Base-by-base conservation (phyloP, 768 basidiomycete species). In the Kwoniella dendrophila region DNA sequence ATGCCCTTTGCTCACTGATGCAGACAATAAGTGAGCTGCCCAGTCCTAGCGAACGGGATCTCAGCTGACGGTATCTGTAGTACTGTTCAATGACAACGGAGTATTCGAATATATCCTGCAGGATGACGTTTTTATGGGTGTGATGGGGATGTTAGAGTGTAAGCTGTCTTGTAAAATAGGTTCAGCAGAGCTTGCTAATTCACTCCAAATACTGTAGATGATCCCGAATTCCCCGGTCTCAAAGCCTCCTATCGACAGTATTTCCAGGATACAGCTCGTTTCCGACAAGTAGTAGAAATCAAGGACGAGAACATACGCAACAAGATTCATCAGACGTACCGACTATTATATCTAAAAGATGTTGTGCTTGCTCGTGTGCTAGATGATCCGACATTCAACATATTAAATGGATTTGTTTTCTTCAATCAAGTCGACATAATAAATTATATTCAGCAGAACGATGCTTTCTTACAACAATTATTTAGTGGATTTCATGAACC, bases 381-480 rank as follows among this genome's bases (percentile, higher is more conserved):
- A 50, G 96, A 99, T 72, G 96, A 99, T 78, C 89, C 90, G 1
- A 97, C 94, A 0, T 95, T 97, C 84, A 92, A 92, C 73, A 91
- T 96, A 71, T 85, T 98, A 74, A 97, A 93, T 80, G 93, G 92
- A 1, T 90, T 90, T 80, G 92, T 99, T 78, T 92, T 97, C 75
- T 98, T 94, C 85, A 96, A 98, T 81, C 95, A 99, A 78, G 92
- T 95, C 71, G 96, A 99, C 80, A 97, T 99, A 73, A 93, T 99
- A 73, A 86, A 84, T 50, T 87, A 95, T 73, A 85, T 98, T 33
- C 90, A 92, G 75, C 84, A 83, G 59, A 90, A 96, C 70, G 84
- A 84, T 1, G 75, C 80, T 11, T 90, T 97, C 76, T 82, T 97
- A 34, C 83, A 83, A 33, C 88, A 92, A 49, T 84, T 97, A 14